These are phyloP conservation scores for Calocybe gambosa DNA, from an alignment of 1,284 basidiomycete genomes.

Conservation along the genomic window DNA sequence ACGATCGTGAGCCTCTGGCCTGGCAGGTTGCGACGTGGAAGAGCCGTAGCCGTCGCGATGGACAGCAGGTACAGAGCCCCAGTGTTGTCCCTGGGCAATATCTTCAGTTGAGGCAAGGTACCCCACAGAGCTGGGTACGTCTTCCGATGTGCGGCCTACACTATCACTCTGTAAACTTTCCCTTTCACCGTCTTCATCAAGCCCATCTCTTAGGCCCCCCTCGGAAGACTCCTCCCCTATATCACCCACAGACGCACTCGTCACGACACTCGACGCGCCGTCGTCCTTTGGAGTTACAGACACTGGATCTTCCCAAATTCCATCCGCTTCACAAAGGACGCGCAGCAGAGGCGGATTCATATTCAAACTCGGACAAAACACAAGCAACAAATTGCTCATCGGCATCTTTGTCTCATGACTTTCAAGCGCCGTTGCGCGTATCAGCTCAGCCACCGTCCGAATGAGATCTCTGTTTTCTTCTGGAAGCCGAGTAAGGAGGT, in stretches of 20 bases:
- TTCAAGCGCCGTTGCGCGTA: slow-evolving; percentile 58
- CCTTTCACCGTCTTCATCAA: slow-evolving; percentile 16
- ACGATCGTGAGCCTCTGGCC: slow-evolving; percentile 8
- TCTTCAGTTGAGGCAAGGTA: slow-evolving; percentile 30
- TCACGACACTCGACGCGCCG: slow-evolving; percentile 27
- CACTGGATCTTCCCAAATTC: slow-evolving; percentile 44
- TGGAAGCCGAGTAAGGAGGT: slow-evolving; percentile 61
- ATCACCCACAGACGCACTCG: slow-evolving; percentile 11
- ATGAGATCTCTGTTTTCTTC: slow-evolving; percentile 68
- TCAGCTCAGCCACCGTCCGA: slow-evolving; percentile 66
- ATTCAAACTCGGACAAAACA: slow-evolving; percentile 76
- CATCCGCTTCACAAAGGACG: slow-evolving; percentile 64
- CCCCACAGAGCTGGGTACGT: slow-evolving; percentile 24
- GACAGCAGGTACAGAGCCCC: slow-evolving; percentile 28
- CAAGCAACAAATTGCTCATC: slow-evolving; percentile 70
- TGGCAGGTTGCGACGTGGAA: slow-evolving; percentile 13
- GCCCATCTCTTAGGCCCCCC: background rate
- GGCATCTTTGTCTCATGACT: slow-evolving; percentile 78
- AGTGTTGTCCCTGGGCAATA: slow-evolving; percentile 2
- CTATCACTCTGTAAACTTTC: slow-evolving; percentile 18
- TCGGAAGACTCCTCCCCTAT: slow-evolving; percentile 20
- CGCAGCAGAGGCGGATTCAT: slow-evolving; percentile 73
- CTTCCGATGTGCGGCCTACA: slow-evolving; percentile 22
- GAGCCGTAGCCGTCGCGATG: slow-evolving; percentile 8
- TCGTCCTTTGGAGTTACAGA: slow-evolving; percentile 34